Evolutionary conservation across 1,139 yeast genomes (phyloP).

Genomic region (Kodamaea suecica): DNA sequence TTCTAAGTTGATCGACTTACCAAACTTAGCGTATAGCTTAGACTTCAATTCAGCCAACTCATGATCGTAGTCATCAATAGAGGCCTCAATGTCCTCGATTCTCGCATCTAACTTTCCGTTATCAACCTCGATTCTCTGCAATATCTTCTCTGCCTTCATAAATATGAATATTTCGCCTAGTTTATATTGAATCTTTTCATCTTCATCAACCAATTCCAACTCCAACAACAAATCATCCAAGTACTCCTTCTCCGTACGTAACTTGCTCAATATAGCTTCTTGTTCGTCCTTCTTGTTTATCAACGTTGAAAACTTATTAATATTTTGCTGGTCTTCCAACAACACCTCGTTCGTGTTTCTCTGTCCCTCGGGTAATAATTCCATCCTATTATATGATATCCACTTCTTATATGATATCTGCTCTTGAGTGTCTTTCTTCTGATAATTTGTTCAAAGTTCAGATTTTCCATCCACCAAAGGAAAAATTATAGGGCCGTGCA

Average conservation of each 20-base stretch:
- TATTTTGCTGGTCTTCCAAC: slow-evolving; percentile 86
- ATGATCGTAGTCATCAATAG: slow-evolving; percentile 51
- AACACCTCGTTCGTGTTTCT: slow-evolving; percentile 70
- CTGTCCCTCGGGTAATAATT: slow-evolving; percentile 63
- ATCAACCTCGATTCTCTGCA: slow-evolving; percentile 63
- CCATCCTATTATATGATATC: slow-evolving; percentile 29
- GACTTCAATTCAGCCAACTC: slow-evolving; percentile 62
- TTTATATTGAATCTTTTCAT: slow-evolving; percentile 62
- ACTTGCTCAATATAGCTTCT: slow-evolving; percentile 46
- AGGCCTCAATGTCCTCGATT: slow-evolving; percentile 44
- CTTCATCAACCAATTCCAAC: slow-evolving; percentile 81
- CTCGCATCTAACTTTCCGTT: slow-evolving; percentile 47
- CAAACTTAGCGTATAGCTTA: slow-evolving; percentile 83
- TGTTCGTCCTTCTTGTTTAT: slow-evolving; percentile 65
- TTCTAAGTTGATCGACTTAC: slow-evolving; percentile 84
- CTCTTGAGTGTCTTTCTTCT: not conserved
- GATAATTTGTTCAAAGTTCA: not conserved
- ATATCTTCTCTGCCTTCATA: slow-evolving; percentile 62
- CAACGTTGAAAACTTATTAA: slow-evolving; percentile 82
- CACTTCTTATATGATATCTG: not conserved
- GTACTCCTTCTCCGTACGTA: slow-evolving; percentile 76
- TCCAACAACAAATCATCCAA: slow-evolving; percentile 84
- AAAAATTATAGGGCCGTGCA: too few species aligned
- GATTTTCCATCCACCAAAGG: too few species aligned
- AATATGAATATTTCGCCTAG: slow-evolving; percentile 77